Percentiles rank a stretch among this genome's conserved stretches.
Conservation (phyloP, 805 yeast genomes). For the Candida easanensis region DNA sequence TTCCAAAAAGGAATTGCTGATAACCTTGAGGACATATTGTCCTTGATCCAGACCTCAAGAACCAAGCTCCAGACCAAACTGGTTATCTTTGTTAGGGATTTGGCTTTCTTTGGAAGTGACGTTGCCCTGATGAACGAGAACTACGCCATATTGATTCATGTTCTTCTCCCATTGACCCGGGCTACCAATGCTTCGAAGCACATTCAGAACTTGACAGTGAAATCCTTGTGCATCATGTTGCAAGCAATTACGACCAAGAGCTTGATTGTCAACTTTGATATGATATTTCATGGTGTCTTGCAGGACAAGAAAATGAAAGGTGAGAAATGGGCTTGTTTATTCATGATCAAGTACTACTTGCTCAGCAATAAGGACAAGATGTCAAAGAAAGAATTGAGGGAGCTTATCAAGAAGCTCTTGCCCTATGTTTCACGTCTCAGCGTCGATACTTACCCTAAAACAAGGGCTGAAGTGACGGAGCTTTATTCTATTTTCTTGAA, state of each 20-base stretch:
- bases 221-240: conserved; percentile 27
- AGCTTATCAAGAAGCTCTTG: conserved; percentile 8
- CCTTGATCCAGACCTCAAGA: conserved; percentile 17
- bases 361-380: conserved; percentile 14
- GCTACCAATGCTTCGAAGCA: conserved; percentile 17
- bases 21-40: conserved; percentile 18
- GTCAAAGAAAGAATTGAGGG: not conserved
- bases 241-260: conserved; percentile 20
- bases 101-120: conserved; percentile 22
- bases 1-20: conserved; percentile 16
- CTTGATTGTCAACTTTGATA: conserved; percentile 19
- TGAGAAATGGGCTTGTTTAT: conserved; percentile 25
- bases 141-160: conserved; percentile 18
- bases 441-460: conserved; percentile 21
- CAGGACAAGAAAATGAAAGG: conserved; percentile 17
- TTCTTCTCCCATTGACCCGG: conserved; percentile 23
- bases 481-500: conserved; percentile 17
- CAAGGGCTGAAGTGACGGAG: conserved; percentile 21
- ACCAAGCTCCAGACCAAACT: conserved; percentile 18
- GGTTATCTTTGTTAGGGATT: conserved; percentile 24
- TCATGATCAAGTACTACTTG: conserved; percentile 24
- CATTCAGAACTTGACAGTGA: conserved; percentile 14
- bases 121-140: conserved; percentile 14
- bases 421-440: conserved; percentile 11
- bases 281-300: conserved; percentile 16